Evolutionary conservation across 1,284 basidiomycete species (phyloP), one percentile per base, ranked within the genome.

Genomic region (Sanguinoderma infundibulare): DNA sequence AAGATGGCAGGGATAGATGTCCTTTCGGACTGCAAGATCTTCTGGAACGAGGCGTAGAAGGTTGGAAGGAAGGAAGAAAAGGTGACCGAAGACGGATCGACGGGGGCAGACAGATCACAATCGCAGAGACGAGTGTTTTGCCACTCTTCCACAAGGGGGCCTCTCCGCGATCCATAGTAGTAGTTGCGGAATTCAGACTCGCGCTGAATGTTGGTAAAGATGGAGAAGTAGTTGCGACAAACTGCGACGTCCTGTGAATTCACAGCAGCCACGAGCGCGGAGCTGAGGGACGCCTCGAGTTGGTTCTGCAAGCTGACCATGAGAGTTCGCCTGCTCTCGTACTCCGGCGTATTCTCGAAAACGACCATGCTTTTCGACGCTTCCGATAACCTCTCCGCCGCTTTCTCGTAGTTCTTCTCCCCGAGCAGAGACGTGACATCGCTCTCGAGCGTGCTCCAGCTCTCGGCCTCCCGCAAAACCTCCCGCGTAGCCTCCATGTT

Each of bases 231-330:
- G 55, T 83, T 83, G 65, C 86, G 86, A 76, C 93, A 95, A 3
- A 84, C 81, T 10, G 81, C 78, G 46, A 90, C 82, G 73, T 97
- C 93, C 64, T 87, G 85, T 4, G 83, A 81, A 62, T 87, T 90
- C 72, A 96, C 90, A 1, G 92, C 91, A 38, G 91, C 87, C 32
- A 94, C 90, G 57, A 98, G 81, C 1, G 93, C 92, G 10, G 93
- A 89, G 68, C 92, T 94, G 49, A 97, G 83, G 2, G 90, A 87
- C 0, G 93, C 92, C 78, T 98, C 96, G 40, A 98, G 86, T 73
- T 96, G 92, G 72, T 98, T 98, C 74, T 97, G 95, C 28, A 98
- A 81, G 64, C 89, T 94, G 62, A 95, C 87, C 85, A 98, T 87
- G 38, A 98, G 80, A 3, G 87, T 83, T 42, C 92, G 85, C 28